Percentiles rank a stretch among this genome's conserved stretches.
These are phyloP conservation scores for Henningerozyma blattae DNA, from an alignment of 805 yeast genomes.

Conservation along the genomic window DNA sequence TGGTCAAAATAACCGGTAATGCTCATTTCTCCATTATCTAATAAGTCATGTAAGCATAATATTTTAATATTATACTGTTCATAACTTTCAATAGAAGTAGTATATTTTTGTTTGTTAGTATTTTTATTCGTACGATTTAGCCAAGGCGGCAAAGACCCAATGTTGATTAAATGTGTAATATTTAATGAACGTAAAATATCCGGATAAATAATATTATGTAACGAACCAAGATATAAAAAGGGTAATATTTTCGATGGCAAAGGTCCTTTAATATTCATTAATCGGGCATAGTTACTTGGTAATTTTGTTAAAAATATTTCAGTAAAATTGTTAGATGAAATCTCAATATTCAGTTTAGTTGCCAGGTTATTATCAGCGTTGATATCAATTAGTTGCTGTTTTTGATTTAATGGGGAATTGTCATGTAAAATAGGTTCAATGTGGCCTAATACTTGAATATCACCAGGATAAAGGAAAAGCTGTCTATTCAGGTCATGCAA, in stretches of 20 bases:
- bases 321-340: neutral
- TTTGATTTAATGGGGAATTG: too few species aligned
- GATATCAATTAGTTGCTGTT: too few species aligned
- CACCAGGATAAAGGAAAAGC: neutral
- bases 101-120: too few species aligned
- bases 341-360: too few species aligned
- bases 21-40: too few species aligned
- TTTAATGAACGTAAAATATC: conserved; percentile 51
- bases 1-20: too few species aligned
- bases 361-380: too few species aligned
- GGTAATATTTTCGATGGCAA: conserved; percentile 76
- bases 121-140: too few species aligned
- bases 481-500: neutral
- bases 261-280: conserved; percentile 38
- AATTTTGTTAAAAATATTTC: neutral
- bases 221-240: conserved; percentile 73
- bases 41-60: too few species aligned
- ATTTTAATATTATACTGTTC: too few species aligned
- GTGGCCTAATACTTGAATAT: neutral
- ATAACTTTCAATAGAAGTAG: too few species aligned
- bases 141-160: conserved; percentile 36
- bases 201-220: conserved; percentile 66
- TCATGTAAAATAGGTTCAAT: neutral
- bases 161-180: conserved; percentile 65
- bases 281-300: neutral